Conservation (phyloP, 345 rosid species). For the Anacardium occidentale region DNA sequence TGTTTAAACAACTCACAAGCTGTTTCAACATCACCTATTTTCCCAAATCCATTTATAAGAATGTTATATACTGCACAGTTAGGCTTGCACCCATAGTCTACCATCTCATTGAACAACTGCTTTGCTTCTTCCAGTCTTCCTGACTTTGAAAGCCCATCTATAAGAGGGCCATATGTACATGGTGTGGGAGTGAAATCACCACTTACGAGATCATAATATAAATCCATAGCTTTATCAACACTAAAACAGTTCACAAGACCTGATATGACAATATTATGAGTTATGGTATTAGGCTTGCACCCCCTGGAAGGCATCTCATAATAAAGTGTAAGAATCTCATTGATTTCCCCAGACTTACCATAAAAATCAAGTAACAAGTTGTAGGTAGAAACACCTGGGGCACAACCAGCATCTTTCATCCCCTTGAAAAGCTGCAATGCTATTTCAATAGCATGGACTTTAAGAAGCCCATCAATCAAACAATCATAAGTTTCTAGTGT, state of each 20-base stretch:
- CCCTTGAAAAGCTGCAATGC: conserved; percentile 52
- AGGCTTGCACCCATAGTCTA: conserved; percentile 69
- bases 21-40: conserved; percentile 61
- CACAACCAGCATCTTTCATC: conserved; percentile 62
- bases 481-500: conserved; percentile 48
- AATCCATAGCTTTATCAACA: conserved; percentile 65
- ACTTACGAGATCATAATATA: conserved; percentile 71
- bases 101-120: conserved; percentile 76
- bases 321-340: conserved; percentile 54
- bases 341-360: conserved; percentile 61
- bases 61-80: conserved; percentile 87
- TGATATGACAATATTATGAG: conserved; percentile 79
- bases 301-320: conserved; percentile 59
- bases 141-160: conserved; percentile 72
- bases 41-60: conserved; percentile 80
- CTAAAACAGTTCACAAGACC: conserved; percentile 57
- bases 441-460: conserved; percentile 38
- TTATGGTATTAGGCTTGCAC: conserved; percentile 58
- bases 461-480: conserved; percentile 65
- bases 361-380: conserved; percentile 66
- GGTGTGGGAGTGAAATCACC: conserved; percentile 70
- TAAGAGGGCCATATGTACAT: conserved; percentile 82
- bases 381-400: conserved; percentile 63
- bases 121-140: conserved; percentile 66
- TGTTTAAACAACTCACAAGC: conserved; percentile 64